Base-by-base conservation (phyloP, 106 monocot genomes). In the Dactylorhiza incarnata region DNA sequence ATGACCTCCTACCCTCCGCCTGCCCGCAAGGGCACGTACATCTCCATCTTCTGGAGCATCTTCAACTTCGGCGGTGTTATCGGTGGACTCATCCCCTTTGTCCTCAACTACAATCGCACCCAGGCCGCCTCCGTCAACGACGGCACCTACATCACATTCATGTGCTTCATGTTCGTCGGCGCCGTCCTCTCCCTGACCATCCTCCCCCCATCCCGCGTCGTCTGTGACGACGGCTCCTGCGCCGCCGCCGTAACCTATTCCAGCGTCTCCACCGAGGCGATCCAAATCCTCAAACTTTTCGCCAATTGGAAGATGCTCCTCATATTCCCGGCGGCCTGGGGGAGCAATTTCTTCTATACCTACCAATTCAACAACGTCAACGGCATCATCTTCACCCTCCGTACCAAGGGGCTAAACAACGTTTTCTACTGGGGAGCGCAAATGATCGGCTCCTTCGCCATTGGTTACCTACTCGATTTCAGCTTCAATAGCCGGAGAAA, bases 321-420 rank as follows among this genome's bases (percentile, higher is more conserved):
- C 9, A 73, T 97, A 19, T 11, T 83, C 52, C 93, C 97, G 5
- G 91, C 97, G 16, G 85, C 97, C 0, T 97, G 97, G 97, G 93
- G 87, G 13, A 93, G 93, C 87, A 96, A 96, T 79, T 96, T 96
- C 86, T 96, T 96, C 91, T 96, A 96, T 80, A 89, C 73, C 53
- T 96, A 96, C 87, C 96, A 96, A 77, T 96, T 96, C 91, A 96
- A 96, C 86, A 89, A 96, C 65, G 96, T 96, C 10, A 93, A 96
- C 26, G 96, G 91, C 5, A 37, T 76, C 48, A 59, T 96, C 45
- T 96, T 96, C 89, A 89, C 74, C 45, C 87, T 96, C 19, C 76
- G 96, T 10, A 96, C 96, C 46, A 85, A 86, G 22, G 96, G 96
- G 24, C 73, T 96, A 48, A 96, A 93, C 87, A 96, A 96, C 58